Conservation (phyloP, 352 stramenopile species). For the Globisporangium barbulae region DNA sequence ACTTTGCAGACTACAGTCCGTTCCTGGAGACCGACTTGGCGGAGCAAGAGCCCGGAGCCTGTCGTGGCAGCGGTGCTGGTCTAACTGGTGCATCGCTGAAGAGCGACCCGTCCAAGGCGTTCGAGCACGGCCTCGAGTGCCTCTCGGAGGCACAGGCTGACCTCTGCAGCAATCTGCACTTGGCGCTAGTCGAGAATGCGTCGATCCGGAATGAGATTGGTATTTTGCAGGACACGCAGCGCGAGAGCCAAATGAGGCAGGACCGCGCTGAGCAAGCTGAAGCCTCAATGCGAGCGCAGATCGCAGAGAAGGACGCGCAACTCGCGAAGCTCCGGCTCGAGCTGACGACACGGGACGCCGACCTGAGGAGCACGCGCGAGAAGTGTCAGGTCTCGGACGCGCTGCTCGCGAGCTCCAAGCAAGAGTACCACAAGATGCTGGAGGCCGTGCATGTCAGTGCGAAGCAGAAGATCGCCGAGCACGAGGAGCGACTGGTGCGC, state of each 20-base stretch:
- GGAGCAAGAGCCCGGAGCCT: slow-evolving; percentile 24
- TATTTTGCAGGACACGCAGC: slow-evolving; percentile 46
- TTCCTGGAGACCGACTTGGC: slow-evolving; percentile 61
- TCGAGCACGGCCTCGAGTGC: slow-evolving; percentile 52
- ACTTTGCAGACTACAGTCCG: slow-evolving; percentile 54
- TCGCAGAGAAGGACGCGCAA: slow-evolving; percentile 34
- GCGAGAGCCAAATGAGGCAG: slow-evolving; percentile 35
- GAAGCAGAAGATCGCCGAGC: slow-evolving; percentile 43
- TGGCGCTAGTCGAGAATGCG: slow-evolving; percentile 73
- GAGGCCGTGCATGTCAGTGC: slow-evolving; percentile 46
- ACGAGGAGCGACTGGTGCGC: slow-evolving; percentile 66
- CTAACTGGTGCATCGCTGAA: not conserved
- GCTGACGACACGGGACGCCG: slow-evolving; percentile 28
- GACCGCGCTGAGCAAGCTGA: slow-evolving; percentile 30
- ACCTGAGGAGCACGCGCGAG: slow-evolving; percentile 32
- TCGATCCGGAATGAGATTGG: slow-evolving; percentile 69
- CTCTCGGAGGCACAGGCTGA: slow-evolving; percentile 58
- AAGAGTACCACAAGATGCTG: slow-evolving; percentile 41
- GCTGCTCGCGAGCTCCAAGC: slow-evolving; percentile 28
- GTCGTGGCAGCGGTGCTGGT: not conserved
- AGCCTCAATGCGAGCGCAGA: slow-evolving; percentile 23
- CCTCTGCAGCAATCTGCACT: slow-evolving; percentile 55
- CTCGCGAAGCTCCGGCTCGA: slow-evolving; percentile 46
- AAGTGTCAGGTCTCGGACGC: slow-evolving; percentile 38
- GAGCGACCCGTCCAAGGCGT: slow-evolving; percentile 25